Evolutionary conservation across 306 rosid species (phyloP), one percentile per base, ranked within the genome.

Genomic region (Cucumis hystrix): DNA sequence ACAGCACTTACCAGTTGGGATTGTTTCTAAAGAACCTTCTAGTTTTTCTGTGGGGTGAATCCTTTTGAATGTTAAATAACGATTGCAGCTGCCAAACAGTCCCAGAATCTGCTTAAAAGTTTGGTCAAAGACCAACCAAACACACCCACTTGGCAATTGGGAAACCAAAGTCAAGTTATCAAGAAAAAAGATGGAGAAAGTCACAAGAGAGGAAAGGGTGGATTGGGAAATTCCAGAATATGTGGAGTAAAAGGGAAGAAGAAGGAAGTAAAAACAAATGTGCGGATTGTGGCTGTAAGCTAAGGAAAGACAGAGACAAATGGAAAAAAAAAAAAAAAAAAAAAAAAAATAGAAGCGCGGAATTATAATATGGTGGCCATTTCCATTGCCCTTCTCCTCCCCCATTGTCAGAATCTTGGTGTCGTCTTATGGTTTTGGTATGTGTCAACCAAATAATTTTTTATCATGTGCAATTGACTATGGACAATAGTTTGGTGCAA

Each of bases 51-150:
- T 47, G 10, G 3, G 23, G 43, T 16, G 20, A 18, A 39, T 57
- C 20, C 25, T 14, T 69, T 58, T 21, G 33, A 40, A 47, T 70
- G 14, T 12, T 54, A 30, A 12, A 23, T 6, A 25, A 33, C 75
- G 75, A 65, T 80, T 69, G 75, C 51, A 64, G 56, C 28, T 70
- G 77, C 77, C 72, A 84, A 79, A 76, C 74, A 82, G 15, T 60
- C 80, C 70, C 58, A 58, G 47, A 3, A 76, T n/a, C 23, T 5
- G 11, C n/a, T 15, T 18, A 33, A 35, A 9, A 79, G 75, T 52
- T 79, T 74, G 28, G 80, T 76, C 54, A 43, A 78, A 59, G 75
- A 77, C 61, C 56, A 65, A 68, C 68, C 23, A 83, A 73, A 45
- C 55, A 39, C 59, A 70, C 70, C 83, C 75, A 80, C 86, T 28